These are phyloP conservation scores for Irpex sp. DNA, from an alignment of 1,284 basidiomycete species.

Conservation along the genomic window DNA sequence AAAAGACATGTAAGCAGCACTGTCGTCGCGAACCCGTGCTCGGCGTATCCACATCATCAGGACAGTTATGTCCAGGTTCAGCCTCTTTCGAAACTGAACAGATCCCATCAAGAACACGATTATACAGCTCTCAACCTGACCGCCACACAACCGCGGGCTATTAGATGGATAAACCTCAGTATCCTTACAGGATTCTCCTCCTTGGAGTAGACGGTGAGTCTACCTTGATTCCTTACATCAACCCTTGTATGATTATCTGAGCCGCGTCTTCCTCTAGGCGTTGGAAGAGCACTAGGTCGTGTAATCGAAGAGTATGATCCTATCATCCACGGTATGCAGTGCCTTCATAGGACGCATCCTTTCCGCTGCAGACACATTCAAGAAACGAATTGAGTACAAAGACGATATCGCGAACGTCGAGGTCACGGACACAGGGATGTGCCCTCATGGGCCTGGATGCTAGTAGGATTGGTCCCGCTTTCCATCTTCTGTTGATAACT, in stretches of 20 bases:
- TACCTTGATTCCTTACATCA: slow-evolving; percentile 14
- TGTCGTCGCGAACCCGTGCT: too few relatives aligned
- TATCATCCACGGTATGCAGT: slow-evolving; percentile 79
- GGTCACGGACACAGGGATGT: slow-evolving; percentile 88
- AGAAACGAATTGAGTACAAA: slow-evolving; percentile 96
- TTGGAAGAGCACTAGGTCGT: slow-evolving; percentile 95
- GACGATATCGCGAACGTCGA: slow-evolving; percentile 97
- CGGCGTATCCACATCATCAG: neutral
- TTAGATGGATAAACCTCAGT: neutral
- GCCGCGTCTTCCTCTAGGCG: slow-evolving; percentile 52
- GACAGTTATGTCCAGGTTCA: neutral
- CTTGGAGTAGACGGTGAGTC: slow-evolving; percentile 92
- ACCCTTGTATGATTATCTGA: neutral
- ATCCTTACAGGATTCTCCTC: slow-evolving; percentile 87
- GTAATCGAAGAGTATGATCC: slow-evolving; percentile 99
- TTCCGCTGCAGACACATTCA: slow-evolving; percentile 84
- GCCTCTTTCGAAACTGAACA: neutral
- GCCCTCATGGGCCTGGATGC: neutral
- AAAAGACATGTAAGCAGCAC: too few relatives aligned
- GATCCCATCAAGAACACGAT: neutral
- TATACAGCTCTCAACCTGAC: neutral
- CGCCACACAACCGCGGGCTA: neutral
- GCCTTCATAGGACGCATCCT: too few relatives aligned
- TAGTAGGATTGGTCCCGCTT: neutral
- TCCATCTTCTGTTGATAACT: neutral